phyloP scores from a whole-genome alignment of 2,329 filamentous ascomycete species.

The Aspergillus texensis region DNA sequence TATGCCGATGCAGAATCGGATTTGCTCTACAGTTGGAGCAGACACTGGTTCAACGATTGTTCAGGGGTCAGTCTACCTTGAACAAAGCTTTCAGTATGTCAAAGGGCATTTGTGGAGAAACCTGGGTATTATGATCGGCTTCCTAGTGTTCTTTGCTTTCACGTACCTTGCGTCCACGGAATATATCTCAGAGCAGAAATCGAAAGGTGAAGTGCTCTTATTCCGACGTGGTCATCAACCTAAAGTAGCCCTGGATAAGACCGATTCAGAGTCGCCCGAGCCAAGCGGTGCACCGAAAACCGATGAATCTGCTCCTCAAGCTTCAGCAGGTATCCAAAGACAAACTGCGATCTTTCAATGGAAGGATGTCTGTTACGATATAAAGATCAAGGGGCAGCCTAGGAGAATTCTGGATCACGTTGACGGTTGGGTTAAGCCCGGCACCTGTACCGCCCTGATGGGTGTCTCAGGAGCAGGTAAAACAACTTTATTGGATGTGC shows the following conservation, averaged over 20 bases:
- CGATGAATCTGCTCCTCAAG: conserved; percentile 24
- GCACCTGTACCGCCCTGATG: conserved; percentile 86
- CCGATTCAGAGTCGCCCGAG: conserved; percentile 7
- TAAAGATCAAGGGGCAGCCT: conserved; percentile 74
- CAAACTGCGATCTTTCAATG: conserved; percentile 83
- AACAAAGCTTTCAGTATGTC: conserved; percentile 59
- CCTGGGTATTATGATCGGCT: conserved; percentile 68
- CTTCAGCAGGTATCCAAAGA: conserved; percentile 53
- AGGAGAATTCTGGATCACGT: conserved; percentile 80
- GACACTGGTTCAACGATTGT: conserved; percentile 56
- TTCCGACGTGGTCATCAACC: conserved; percentile 63
- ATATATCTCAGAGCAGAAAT: conserved; percentile 65
- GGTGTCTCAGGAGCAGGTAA: conserved; percentile 89
- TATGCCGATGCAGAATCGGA: conserved; percentile 40
- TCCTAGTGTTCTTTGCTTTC: conserved; percentile 63
- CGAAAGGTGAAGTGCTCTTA: conserved; percentile 75
- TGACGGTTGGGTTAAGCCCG: conserved; percentile 91
- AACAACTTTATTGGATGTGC: conserved; percentile 86
- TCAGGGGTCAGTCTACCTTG: conserved; percentile 61
- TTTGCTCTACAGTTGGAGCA: conserved; percentile 65
- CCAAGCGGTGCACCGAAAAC: conserved; percentile 30
- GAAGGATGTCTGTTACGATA: conserved; percentile 79
- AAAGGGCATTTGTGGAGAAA: conserved; percentile 67
- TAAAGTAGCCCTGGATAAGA: background rate
- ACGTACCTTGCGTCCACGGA: conserved; percentile 69